Conservation (phyloP, 1,139 yeast species). For the Magnusiomyces ingens region DNA sequence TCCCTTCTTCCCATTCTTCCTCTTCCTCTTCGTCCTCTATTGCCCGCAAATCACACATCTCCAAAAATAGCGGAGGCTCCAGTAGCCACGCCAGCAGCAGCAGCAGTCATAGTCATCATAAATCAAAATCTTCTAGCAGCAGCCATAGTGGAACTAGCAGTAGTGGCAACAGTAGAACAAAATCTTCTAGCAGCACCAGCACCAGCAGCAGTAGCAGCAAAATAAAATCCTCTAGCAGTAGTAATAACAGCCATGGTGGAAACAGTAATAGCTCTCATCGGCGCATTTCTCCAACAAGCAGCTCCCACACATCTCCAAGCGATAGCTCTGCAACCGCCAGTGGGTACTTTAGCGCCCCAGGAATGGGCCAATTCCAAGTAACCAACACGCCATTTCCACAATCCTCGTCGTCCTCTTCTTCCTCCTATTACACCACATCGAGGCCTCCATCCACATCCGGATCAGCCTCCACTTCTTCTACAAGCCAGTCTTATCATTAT, state of each 20-base stretch:
- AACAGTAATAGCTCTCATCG: background rate
- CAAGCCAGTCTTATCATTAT: background rate
- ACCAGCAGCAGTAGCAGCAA: background rate
- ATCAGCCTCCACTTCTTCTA: background rate
- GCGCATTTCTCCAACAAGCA: background rate
- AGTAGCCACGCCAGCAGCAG: background rate
- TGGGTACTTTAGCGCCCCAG: background rate
- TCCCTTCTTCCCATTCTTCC: background rate
- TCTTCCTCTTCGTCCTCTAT: background rate
- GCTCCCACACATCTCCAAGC: background rate
- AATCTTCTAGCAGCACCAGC: background rate
- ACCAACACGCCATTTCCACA: background rate
- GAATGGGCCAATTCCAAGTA: conserved; percentile 1
- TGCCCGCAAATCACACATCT: conserved; percentile 1
- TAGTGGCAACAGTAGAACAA: background rate
- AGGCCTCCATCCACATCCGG: background rate
- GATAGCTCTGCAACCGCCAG: background rate
- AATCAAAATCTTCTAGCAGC: background rate
- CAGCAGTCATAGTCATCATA: conserved; percentile 4
- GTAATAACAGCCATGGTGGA: background rate
- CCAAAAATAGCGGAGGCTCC: conserved; percentile 8
- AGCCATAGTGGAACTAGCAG: background rate
- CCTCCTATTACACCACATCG: background rate
- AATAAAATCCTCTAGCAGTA: background rate
- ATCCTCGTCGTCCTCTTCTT: background rate